phyloP scores from a whole-genome alignment of 345 rosid genomes.

The Moringa oleifera region DNA sequence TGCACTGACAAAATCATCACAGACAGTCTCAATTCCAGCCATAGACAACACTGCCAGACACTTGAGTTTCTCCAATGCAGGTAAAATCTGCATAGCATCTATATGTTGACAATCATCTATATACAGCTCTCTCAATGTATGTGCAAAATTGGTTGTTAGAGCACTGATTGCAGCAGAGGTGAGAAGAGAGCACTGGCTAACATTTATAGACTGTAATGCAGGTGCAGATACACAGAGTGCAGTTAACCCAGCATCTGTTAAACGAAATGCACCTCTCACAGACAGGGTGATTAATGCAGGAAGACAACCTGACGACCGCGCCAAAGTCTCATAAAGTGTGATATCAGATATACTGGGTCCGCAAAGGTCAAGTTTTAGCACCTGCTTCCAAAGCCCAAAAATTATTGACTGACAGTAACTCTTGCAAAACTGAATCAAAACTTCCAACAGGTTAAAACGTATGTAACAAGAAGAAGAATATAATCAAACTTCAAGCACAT shows the following conservation, averaged over 20 bases:
- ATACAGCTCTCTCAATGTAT: slow-evolving; percentile 40
- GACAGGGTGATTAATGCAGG: slow-evolving; percentile 32
- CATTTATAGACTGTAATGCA: slow-evolving; percentile 38
- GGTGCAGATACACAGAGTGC: slow-evolving; percentile 27
- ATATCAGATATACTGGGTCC: slow-evolving; percentile 33
- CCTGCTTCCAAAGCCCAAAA: slow-evolving; percentile 23
- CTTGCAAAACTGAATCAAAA: background rate
- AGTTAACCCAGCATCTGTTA: slow-evolving; percentile 34
- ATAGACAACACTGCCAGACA: slow-evolving; percentile 37
- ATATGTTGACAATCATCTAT: slow-evolving; percentile 43
- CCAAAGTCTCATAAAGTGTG: slow-evolving; percentile 21
- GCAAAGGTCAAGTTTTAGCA: slow-evolving; percentile 41
- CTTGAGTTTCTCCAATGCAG: slow-evolving; percentile 25
- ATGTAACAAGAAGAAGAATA: too few species aligned
- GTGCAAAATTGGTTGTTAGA: slow-evolving; percentile 21
- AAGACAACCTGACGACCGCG: slow-evolving; percentile 17
- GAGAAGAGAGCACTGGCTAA: slow-evolving; percentile 39
- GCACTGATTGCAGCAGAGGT: slow-evolving; percentile 24
- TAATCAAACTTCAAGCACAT: too few species aligned
- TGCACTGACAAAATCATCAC: slow-evolving; percentile 21
- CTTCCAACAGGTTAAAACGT: background rate
- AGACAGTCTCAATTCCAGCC: slow-evolving; percentile 27
- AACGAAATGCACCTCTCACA: slow-evolving; percentile 38
- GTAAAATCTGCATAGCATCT: slow-evolving; percentile 22
- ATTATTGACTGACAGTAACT: background rate